Evolutionary conservation across 768 basidiomycete genomes (phyloP).

Genomic region (Naganishia vaughanmartiniae): DNA sequence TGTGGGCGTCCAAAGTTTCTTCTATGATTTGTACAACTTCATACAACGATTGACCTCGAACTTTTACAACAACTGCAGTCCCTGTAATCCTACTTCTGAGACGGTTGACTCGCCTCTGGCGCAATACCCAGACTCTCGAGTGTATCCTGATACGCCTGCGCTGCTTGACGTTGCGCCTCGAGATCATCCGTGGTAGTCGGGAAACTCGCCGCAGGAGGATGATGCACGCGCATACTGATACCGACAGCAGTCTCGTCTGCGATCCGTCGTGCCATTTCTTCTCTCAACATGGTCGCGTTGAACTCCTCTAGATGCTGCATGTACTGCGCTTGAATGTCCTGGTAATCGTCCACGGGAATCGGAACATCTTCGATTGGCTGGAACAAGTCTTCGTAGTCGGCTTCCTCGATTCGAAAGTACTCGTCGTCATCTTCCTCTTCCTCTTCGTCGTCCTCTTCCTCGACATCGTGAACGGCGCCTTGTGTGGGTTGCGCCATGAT

Average conservation of each 20-base stretch:
- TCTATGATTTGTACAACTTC: background rate
- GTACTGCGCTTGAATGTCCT: conserved; percentile 23
- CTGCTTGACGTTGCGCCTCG: background rate
- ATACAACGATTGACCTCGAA: background rate
- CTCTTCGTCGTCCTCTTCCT: conserved; percentile 20
- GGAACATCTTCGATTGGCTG: conserved; percentile 31
- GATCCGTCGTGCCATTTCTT: conserved; percentile 11
- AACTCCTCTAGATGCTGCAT: conserved; percentile 12
- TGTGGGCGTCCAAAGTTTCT: background rate
- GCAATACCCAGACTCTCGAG: conserved; percentile 15
- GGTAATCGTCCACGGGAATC: conserved; percentile 24
- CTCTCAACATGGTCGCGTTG: conserved; percentile 14
- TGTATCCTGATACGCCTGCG: conserved; percentile 16
- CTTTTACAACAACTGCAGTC: background rate
- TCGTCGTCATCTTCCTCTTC: conserved; percentile 27
- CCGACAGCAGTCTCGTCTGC: conserved; percentile 8
- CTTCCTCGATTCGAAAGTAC: conserved; percentile 14
- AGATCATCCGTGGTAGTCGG: background rate
- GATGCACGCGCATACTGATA: background rate
- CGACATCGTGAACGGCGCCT: background rate
- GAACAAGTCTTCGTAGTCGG: conserved; percentile 29
- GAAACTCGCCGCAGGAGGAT: background rate
- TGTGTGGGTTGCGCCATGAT: conserved; percentile 11
- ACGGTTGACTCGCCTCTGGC: conserved; percentile 1
- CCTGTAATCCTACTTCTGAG: background rate